Percentiles rank a stretch among this genome's conserved stretches.
These are phyloP conservation scores for Plantago major DNA, from an alignment of 257 asterid genomes.

Conservation along the genomic window DNA sequence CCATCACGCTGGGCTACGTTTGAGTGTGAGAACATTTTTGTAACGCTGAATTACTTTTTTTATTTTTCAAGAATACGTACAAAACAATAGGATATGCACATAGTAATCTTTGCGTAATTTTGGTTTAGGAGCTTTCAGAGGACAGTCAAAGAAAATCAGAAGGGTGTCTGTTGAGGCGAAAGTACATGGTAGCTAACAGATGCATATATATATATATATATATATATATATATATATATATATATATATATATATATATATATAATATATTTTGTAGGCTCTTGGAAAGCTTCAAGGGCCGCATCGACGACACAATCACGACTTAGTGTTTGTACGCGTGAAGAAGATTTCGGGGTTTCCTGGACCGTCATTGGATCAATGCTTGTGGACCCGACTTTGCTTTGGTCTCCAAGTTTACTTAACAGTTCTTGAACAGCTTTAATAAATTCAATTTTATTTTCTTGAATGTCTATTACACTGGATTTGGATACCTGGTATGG, in stretches of 20 bases:
- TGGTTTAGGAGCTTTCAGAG: conserved; percentile 31
- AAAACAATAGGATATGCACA: not conserved
- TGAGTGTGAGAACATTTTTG: conserved; percentile 56
- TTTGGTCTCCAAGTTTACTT: too few species aligned
- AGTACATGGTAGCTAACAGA: conserved; percentile 13
- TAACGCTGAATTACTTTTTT: not conserved
- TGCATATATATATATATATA: not conserved
- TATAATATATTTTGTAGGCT: too few species aligned
- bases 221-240: not conserved
- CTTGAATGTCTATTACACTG: too few species aligned
- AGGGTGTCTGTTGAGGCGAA: conserved; percentile 11
- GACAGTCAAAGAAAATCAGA: conserved; percentile 11
- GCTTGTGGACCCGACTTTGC: too few species aligned
- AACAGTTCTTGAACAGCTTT: too few species aligned
- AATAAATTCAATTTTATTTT: too few species aligned
- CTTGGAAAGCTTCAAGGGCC: too few species aligned
- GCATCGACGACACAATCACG: too few species aligned
- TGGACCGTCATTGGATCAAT: too few species aligned
- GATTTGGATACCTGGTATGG: too few species aligned
- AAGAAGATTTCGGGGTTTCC: too few species aligned
- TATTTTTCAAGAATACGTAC: not conserved
- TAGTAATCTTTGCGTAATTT: conserved; percentile 15
- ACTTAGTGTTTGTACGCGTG: too few species aligned
- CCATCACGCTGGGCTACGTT: conserved; percentile 97
- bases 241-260: not conserved